Evolutionary conservation across 169 alveolate genomes (phyloP).

Genomic region (Condylostoma magnum): DNA sequence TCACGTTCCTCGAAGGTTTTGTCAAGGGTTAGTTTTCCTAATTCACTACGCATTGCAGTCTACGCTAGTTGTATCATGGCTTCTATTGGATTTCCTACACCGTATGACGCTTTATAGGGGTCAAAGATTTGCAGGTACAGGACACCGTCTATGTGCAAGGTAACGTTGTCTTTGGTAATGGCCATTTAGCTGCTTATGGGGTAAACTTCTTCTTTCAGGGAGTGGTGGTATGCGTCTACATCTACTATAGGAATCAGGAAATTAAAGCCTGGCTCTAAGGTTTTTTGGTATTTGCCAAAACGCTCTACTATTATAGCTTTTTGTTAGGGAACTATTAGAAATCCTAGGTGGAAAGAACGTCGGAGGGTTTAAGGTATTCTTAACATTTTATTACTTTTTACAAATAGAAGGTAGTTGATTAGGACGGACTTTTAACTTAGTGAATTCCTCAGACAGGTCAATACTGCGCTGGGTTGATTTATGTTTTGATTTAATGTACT

Average conservation of each 20-base stretch:
- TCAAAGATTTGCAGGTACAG: conserved; percentile 83
- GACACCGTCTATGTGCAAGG: conserved; percentile 94
- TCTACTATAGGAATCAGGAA: conserved; percentile 90
- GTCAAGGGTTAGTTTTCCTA: conserved; percentile 94
- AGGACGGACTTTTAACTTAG: no score
- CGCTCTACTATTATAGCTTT: conserved; percentile 90
- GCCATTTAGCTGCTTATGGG: conserved; percentile 92
- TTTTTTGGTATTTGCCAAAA: conserved; percentile 86
- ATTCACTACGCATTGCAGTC: conserved; percentile 95
- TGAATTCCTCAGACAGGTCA: no score
- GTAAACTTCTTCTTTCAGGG: conserved; percentile 92
- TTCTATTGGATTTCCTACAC: conserved; percentile 90
- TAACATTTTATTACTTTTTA: no score
- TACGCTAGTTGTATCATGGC: conserved; percentile 94
- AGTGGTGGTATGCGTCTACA: conserved; percentile 87
- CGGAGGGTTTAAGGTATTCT: neutral
- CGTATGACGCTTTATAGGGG: conserved; percentile 88
- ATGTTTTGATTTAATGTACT: no score
- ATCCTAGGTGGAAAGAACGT: conserved; percentile 58
- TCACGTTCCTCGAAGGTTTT: conserved; percentile 94
- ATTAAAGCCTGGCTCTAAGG: conserved; percentile 90
- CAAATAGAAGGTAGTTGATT: no score
- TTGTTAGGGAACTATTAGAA: conserved; percentile 92
- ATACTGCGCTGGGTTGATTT: no score
- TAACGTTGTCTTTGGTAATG: conserved; percentile 94